Evolutionary conservation across 75 land plant genomes (phyloP).

Genomic region (Azolla pinnata): DNA sequence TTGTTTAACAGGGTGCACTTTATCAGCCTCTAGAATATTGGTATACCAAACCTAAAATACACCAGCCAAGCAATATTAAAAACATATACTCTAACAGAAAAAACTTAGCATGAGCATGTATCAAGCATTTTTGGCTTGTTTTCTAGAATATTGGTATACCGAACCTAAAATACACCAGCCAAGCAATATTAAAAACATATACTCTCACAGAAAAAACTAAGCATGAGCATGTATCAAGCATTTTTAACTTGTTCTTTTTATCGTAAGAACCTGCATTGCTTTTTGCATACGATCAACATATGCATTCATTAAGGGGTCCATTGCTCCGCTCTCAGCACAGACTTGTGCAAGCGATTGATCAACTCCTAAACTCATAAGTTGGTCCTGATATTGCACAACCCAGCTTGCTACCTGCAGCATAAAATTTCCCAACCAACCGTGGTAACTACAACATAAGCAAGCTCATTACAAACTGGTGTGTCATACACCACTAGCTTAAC

Average conservation of each 20-base stretch:
- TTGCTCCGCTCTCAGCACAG: conserved; percentile 98
- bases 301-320: conserved; percentile 99
- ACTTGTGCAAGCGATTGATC: conserved; percentile 93
- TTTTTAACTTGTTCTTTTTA: no score
- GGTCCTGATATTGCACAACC: conserved; percentile 96
- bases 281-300: conserved; percentile 97
- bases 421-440: background rate
- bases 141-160: conserved; percentile 93
- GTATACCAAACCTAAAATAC: conserved; percentile 97
- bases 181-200: background rate
- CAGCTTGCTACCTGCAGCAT: conserved; percentile 80
- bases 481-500: no score
- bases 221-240: no score
- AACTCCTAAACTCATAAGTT: conserved; percentile 79
- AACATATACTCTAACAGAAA: background rate
- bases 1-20: conserved; percentile 72
- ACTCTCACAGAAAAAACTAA: background rate
- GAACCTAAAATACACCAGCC: conserved; percentile 60
- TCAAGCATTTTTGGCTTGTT: no score
- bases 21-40: conserved; percentile 88
- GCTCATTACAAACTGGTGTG: no score
- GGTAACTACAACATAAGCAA: no score
- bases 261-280: conserved; percentile 88
- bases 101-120: no score
- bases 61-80: background rate